Conservation (phyloP, 208 protist species). For the Leishmania mexicana region DNA sequence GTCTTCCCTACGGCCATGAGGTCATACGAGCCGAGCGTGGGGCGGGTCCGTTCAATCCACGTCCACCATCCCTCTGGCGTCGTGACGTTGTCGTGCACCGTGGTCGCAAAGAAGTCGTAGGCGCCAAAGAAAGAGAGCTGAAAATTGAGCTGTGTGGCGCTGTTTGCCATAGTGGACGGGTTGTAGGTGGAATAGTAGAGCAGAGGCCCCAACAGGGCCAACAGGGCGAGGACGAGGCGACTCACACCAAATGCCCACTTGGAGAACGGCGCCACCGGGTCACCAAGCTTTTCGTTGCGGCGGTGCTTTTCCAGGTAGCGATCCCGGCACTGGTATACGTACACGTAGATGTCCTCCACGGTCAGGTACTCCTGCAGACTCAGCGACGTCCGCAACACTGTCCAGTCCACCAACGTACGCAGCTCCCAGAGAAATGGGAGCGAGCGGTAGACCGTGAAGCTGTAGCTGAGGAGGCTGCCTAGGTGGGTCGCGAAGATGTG, state of each 20-base stretch:
- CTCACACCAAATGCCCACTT: conserved; percentile 54
- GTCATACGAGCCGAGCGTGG: conserved; percentile 42
- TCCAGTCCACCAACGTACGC: conserved; percentile 81
- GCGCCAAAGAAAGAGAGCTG: conserved; percentile 60
- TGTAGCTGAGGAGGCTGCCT: conserved; percentile 36
- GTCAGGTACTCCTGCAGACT: conserved; percentile 78
- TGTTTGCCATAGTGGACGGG: conserved; percentile 60
- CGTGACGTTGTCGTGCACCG: conserved; percentile 26
- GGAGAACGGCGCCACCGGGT: conserved; percentile 27
- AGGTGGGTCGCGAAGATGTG: conserved; percentile 62
- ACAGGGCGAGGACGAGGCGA: conserved; percentile 53
- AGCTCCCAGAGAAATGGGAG: conserved; percentile 87
- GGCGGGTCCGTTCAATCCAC: conserved; percentile 66
- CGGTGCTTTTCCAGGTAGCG: conserved; percentile 19
- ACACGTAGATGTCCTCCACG: conserved; percentile 73
- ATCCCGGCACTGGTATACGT: conserved; percentile 50
- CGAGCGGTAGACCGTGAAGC: conserved; percentile 54
- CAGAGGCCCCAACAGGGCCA: conserved; percentile 77
- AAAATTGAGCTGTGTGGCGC: conserved; percentile 40
- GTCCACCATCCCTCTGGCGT: conserved; percentile 34
- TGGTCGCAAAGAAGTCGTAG: conserved; percentile 54
- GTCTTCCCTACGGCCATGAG: conserved; percentile 26
- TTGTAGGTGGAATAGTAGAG: conserved; percentile 91
- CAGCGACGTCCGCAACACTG: conserved; percentile 65
- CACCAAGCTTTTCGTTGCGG: conserved; percentile 31